Evolutionary conservation across 805 yeast species (phyloP).

Genomic region (Myxozyma mucilagina): DNA sequence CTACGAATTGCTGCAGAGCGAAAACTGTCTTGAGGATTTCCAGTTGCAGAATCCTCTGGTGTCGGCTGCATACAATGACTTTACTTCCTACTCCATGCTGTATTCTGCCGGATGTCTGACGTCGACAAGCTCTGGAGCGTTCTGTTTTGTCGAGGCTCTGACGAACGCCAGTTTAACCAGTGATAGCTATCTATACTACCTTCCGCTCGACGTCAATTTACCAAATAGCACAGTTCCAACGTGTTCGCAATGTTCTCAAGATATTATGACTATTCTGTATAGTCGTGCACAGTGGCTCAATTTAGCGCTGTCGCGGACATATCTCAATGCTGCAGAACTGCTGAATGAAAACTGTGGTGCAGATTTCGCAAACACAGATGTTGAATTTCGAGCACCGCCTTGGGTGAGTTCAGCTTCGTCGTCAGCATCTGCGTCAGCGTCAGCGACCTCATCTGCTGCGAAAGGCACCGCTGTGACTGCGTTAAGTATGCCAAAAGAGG

Average conservation of each 20-base stretch:
- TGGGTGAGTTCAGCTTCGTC: neutral
- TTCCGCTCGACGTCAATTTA: conserved; percentile 37
- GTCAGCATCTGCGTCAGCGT: neutral
- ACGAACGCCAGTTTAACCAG: conserved; percentile 25
- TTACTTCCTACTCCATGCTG: conserved; percentile 35
- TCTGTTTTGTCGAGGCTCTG: conserved; percentile 38
- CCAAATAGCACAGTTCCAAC: conserved; percentile 32
- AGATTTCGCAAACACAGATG: neutral
- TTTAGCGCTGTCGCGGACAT: conserved; percentile 36
- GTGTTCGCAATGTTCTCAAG: conserved; percentile 35
- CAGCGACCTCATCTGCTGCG: neutral
- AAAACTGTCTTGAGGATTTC: conserved; percentile 34
- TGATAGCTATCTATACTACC: conserved; percentile 38
- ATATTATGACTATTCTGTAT: conserved; percentile 36
- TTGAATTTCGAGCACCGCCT: neutral
- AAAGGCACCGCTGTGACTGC: neutral
- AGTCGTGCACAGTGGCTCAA: conserved; percentile 31
- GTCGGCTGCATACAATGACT: conserved; percentile 36
- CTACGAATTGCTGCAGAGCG: conserved; percentile 14
- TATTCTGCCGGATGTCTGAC: conserved; percentile 37
- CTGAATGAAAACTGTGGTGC: conserved; percentile 33
- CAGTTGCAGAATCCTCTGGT: conserved; percentile 36
- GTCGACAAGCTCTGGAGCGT: conserved; percentile 21
- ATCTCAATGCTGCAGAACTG: conserved; percentile 35
- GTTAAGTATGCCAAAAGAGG: neutral